Base-by-base conservation (phyloP, 2,329 filamentous ascomycete species). In the Venturia aucupariae region DNA sequence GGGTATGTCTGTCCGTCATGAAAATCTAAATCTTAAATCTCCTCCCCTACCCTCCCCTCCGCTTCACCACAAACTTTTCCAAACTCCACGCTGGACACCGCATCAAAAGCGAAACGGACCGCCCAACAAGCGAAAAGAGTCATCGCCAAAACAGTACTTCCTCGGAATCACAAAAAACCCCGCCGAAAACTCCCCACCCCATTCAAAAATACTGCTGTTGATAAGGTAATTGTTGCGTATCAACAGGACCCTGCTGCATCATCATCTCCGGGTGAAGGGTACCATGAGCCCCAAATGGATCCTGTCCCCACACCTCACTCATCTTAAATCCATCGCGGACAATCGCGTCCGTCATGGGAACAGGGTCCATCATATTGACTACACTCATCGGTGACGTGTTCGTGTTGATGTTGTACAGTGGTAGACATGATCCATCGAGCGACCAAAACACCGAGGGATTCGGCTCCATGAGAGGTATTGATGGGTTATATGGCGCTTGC, bases 351-450 rank as follows among this genome's bases (percentile, higher is more conserved):
- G 35, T n/a, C 15, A n/a, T 42, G 60, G 38, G 27, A 11, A 61
- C 24, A 15, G 60, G 38, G 10, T 24, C 35, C 35, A 61, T 38
- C 22, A 61, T 38, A 24, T 41, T 42, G 39, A 22, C 13, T 17
- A 61, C 35, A 61, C 41, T 42, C 59, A 61, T 61, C 17, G 35
- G 59, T 15, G 59, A 61, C 17, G 27, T n/a, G 10, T 19, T 41
- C 1, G 39, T 41, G 24, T 61, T 61, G 38, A 41, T 61, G 60
- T 61, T 41, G 60, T 61, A 61, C 6, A 46, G 19, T 13, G 60
- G 60, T 46, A 46, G 24, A 2, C 60, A 38, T 22, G 13, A 42
- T 3, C 60, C 27, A 10, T 39, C 60, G n/a, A 17, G 22, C 60
- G 35, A 61, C 39, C 27, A 44, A 27, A n/a, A 30, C 8, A 44